Percentiles rank a stretch among this genome's conserved stretches.
phyloP scores from a whole-genome alignment of 1,284 basidiomycete genomes.

The Trametes versicolor region DNA sequence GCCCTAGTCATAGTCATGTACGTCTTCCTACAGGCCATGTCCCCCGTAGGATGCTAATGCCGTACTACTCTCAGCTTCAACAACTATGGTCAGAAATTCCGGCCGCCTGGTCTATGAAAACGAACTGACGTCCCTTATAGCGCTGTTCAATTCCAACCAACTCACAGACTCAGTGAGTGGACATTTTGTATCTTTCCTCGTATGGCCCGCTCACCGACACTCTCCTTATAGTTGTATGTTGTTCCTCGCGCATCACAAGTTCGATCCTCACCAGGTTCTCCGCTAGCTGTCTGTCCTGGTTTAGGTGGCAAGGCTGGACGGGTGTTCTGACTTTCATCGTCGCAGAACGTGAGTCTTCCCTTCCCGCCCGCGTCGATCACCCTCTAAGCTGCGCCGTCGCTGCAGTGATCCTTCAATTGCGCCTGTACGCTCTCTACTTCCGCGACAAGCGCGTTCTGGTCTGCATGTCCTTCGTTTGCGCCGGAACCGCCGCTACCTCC shows the following conservation, averaged over 20 bases:
- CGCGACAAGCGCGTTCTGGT: constrained; percentile 59
- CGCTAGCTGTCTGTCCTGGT: constrained; percentile 45
- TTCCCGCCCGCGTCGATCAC: not conserved
- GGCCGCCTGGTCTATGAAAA: constrained; percentile 6
- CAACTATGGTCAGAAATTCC: constrained; percentile 53
- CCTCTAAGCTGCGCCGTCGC: not conserved
- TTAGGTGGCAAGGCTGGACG: constrained; percentile 68
- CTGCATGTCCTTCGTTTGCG: constrained; percentile 54
- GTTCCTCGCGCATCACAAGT: not conserved
- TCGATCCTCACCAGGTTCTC: not conserved
- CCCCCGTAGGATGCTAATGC: not conserved
- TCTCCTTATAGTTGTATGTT: constrained; percentile 46
- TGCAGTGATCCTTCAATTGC: constrained; percentile 65
- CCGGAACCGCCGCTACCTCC: constrained; percentile 51
- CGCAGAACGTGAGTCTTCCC: constrained; percentile 55
- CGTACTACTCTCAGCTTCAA: constrained; percentile 51
- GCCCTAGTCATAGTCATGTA: constrained; percentile 59
- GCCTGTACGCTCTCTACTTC: constrained; percentile 69
- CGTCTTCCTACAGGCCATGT: constrained; percentile 33
- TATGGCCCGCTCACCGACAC: not conserved
- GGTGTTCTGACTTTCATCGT: constrained; percentile 61
- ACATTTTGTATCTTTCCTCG: not conserved
- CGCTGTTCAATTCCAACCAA: constrained; percentile 44
- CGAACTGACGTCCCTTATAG: constrained; percentile 33
- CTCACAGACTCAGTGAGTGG: constrained; percentile 45